Conservation (phyloP, 441 rosid genomes). For the Syzygium syzygioides region DNA sequence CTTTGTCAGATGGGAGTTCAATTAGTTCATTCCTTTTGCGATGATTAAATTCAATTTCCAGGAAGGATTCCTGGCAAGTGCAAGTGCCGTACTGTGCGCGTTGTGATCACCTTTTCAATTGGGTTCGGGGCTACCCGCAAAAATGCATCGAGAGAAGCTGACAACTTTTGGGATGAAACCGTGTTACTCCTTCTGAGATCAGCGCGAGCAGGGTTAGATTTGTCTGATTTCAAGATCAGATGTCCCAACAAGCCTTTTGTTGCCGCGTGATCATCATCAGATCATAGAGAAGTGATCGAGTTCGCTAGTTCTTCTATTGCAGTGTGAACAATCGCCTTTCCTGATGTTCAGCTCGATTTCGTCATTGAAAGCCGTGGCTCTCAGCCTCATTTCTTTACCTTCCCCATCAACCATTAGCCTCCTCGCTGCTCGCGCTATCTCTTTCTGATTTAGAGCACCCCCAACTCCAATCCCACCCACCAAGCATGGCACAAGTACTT, state of each 20-base stretch:
- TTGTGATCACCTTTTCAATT: background rate
- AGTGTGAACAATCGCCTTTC: slow-evolving; percentile 16
- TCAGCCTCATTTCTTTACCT: slow-evolving; percentile 23
- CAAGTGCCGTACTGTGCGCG: background rate
- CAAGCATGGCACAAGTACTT: slow-evolving; percentile 25
- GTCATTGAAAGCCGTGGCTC: slow-evolving; percentile 9
- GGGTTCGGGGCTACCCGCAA: background rate
- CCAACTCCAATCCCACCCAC: slow-evolving; percentile 29
- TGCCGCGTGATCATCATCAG: background rate
- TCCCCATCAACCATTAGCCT: slow-evolving; percentile 17
- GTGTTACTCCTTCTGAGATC: no score
- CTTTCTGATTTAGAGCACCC: slow-evolving; percentile 10
- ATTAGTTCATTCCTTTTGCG: background rate
- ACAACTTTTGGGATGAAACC: background rate
- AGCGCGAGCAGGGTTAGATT: background rate
- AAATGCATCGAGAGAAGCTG: background rate
- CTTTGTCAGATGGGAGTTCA: background rate
- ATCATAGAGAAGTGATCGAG: background rate
- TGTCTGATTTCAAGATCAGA: background rate
- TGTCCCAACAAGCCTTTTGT: background rate
- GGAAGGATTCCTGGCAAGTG: background rate
- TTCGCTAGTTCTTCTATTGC: slow-evolving; percentile 14
- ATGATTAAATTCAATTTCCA: background rate
- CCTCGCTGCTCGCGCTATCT: slow-evolving; percentile 11
- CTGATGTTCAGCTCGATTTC: background rate